Evolutionary conservation across 257 asterid genomes (phyloP).

Genomic region (Solanum megistacrolobum): DNA sequence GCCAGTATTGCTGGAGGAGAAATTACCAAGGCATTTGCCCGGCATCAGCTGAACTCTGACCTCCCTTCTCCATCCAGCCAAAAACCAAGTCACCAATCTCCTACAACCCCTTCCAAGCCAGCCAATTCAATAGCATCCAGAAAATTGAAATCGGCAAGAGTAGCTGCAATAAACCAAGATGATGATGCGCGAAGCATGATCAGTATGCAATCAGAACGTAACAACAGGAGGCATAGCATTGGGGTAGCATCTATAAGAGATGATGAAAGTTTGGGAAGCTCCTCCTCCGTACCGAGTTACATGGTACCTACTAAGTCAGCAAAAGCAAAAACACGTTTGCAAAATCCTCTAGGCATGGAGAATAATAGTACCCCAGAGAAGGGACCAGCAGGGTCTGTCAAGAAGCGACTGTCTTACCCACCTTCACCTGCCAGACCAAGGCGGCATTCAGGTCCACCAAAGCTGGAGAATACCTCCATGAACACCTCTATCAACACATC

Average conservation of each 20-base stretch:
- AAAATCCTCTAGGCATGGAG: constrained; percentile 43
- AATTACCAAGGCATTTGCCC: constrained; percentile 68
- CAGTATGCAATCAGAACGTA: constrained; percentile 57
- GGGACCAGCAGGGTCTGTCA: constrained; percentile 29
- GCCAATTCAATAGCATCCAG: constrained; percentile 22
- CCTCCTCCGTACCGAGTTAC: constrained; percentile 77
- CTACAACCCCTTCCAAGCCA: constrained; percentile 28
- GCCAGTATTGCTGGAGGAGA: constrained; percentile 34
- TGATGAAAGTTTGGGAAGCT: constrained; percentile 78
- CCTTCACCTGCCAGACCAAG: constrained; percentile 41
- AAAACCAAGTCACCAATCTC: constrained; percentile 39
- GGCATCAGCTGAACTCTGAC: constrained; percentile 54
- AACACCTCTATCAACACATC: constrained; percentile 2
- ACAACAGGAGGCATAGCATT: constrained; percentile 73
- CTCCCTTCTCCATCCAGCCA: constrained; percentile 39
- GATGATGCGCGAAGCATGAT: constrained; percentile 61
- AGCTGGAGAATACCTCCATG: constrained; percentile 22
- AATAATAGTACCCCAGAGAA: constrained; percentile 18
- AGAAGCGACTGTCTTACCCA: constrained; percentile 58
- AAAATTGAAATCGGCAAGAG: constrained; percentile 56
- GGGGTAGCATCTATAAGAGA: constrained; percentile 79
- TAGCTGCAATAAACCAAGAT: constrained; percentile 48
- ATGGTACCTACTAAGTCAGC: constrained; percentile 86
- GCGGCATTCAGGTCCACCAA: constrained; percentile 53
- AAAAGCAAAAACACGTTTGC: constrained; percentile 69